Percentiles rank a stretch among this genome's conserved stretches.
Evolutionary conservation across 2,329 filamentous ascomycete species (phyloP).

Genomic region (Emmonsia crescens): DNA sequence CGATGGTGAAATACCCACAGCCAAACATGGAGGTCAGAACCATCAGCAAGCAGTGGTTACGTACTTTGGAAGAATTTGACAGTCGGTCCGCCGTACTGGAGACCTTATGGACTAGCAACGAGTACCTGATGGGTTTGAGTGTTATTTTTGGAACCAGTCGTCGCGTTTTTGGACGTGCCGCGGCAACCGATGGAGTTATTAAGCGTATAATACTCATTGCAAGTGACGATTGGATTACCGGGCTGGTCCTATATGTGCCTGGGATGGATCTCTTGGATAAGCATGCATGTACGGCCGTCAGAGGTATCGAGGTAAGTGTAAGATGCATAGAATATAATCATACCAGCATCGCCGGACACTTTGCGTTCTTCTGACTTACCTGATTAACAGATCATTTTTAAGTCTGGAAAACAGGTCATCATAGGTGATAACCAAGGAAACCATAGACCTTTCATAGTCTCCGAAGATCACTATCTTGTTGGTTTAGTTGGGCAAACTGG

Average conservation of each 20-base stretch:
- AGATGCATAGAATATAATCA: neutral
- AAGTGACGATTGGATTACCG: neutral
- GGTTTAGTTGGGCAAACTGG: conserved; percentile 2
- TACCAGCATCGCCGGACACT: neutral
- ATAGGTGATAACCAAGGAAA: neutral
- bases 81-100: neutral
- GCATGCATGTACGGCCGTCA: neutral
- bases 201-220: neutral
- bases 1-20: conserved; percentile 3
- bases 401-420: neutral
- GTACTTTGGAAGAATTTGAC: neutral
- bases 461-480: neutral
- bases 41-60: neutral
- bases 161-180: neutral
- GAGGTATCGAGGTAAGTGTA: conserved; percentile 1
- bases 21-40: neutral
- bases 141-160: neutral
- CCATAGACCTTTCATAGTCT: neutral
- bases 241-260: neutral
- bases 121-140: neutral
- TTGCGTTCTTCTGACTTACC: neutral
- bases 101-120: neutral
- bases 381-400: neutral
- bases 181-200: neutral
- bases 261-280: neutral